These are phyloP conservation scores for Podospora fimiseda DNA, from an alignment of 495 filamentous ascomycete species.

Conservation along the genomic window DNA sequence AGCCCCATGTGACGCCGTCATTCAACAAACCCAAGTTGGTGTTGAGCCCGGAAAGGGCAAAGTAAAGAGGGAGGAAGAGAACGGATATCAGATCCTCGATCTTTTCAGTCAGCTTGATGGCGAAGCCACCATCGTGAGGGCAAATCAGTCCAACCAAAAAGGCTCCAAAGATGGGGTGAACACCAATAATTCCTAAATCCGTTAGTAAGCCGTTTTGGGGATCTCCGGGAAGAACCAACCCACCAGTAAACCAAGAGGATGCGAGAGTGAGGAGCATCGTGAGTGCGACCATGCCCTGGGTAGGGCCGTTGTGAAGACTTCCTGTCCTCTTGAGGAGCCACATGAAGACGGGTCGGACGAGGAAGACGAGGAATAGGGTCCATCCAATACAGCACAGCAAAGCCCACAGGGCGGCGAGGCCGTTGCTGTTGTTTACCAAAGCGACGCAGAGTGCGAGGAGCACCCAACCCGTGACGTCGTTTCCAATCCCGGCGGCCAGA, in stretches of 20 bases:
- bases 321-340: slow-evolving; percentile 66
- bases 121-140: slow-evolving; percentile 90
- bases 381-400: slow-evolving; percentile 71
- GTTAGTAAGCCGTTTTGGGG: slow-evolving; percentile 12
- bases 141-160: slow-evolving; percentile 90
- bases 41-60: slow-evolving; percentile 83
- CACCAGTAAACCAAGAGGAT: slow-evolving; percentile 88
- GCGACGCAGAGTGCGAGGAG: slow-evolving; percentile 91
- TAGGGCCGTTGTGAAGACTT: slow-evolving; percentile 83
- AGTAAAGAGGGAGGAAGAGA: slow-evolving; percentile 92
- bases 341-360: slow-evolving; percentile 70
- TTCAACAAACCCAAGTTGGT: slow-evolving; percentile 86
- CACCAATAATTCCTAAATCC: slow-evolving; percentile 63
- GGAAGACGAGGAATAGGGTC: slow-evolving; percentile 68
- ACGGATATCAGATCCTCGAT: slow-evolving; percentile 86
- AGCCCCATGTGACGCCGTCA: slow-evolving; percentile 81
- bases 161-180: slow-evolving; percentile 80
- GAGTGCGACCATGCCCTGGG: slow-evolving; percentile 75
- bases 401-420: slow-evolving; percentile 82
- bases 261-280: slow-evolving; percentile 73
- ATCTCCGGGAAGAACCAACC: slow-evolving; percentile 10
- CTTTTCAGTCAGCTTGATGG: slow-evolving; percentile 92
- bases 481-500: slow-evolving; percentile 88
- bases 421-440: slow-evolving; percentile 80
- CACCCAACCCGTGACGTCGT: slow-evolving; percentile 90